These are phyloP conservation scores for Chlorella variabilis DNA, from an alignment of 163 green algal species.

Conservation along the genomic window DNA sequence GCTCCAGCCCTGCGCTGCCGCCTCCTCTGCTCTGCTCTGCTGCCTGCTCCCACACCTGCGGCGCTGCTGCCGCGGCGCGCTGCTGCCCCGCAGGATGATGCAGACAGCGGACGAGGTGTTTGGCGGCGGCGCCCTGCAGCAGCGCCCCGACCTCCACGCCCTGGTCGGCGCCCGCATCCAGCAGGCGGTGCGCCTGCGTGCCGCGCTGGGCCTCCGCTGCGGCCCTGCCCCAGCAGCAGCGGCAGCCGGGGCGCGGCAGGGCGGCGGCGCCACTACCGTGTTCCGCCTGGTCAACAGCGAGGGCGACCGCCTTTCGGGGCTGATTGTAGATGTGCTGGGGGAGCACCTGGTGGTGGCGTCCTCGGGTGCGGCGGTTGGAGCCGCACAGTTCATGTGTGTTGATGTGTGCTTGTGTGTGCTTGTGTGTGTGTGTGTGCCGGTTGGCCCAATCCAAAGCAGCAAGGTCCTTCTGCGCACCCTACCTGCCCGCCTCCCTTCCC, in stretches of 20 bases:
- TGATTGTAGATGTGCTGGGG: conserved; percentile 85
- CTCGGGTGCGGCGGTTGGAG: conserved; percentile 41
- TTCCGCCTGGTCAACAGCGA: conserved; percentile 89
- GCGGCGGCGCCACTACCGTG: not conserved
- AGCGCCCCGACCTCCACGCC: not conserved
- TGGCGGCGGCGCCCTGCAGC: not conserved
- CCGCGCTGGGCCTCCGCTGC: conserved; percentile 42
- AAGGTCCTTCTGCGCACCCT: too few relatives aligned
- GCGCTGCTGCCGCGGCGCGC: not conserved
- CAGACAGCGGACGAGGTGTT: conserved; percentile 26
- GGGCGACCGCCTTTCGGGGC: conserved; percentile 83
- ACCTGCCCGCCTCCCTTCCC: not conserved
- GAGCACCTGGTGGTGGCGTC: conserved; percentile 70
- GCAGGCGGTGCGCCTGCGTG: conserved; percentile 46
- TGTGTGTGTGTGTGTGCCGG: too few relatives aligned
- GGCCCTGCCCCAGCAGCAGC: not conserved
- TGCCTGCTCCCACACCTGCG: not conserved
- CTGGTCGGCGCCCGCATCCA: conserved; percentile 32
- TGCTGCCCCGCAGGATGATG: conserved; percentile 13
- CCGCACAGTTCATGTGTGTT: not conserved
- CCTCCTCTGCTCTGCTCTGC: not conserved
- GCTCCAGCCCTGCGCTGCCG: not conserved
- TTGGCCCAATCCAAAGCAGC: too few relatives aligned
- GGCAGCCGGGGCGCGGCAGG: not conserved
- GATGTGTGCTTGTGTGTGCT: too few relatives aligned